Base-by-base conservation (phyloP, 2,329 filamentous ascomycete species). In the Pseudogymnoascus sp. region DNA sequence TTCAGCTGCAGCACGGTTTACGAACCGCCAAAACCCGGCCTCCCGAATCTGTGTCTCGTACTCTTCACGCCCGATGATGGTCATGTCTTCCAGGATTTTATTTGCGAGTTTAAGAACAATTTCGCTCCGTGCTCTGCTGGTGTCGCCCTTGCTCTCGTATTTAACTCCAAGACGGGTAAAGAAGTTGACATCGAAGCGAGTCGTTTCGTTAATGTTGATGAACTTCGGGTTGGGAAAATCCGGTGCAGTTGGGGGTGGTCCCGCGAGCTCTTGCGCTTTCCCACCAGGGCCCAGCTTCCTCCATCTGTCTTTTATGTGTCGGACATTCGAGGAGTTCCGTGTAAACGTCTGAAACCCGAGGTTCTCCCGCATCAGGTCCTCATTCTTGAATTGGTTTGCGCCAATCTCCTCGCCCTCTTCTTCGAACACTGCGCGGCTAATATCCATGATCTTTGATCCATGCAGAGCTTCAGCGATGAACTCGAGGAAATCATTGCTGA, bases 11-110 rank as follows among this genome's bases (percentile, higher is more conserved):
- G 39, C 66, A 18, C 67, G 69, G 6, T 70, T 72, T 21, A 71
- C 71, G 69, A 70, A 74, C 60, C 71, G 66, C 68, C 69, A 72
- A 60, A 74, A 74, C 2, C 71, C 71, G 34, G 67, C 68, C 36
- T 71, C 68, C 61, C 71, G 67, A 26, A 70, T 65, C 1, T 59
- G 62, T 1, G 66, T 62, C 31, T 74, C 72, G 3, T 29, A 61
- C 8, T 71, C 67, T 62, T 74, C 72, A 26, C 66, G 64, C 1
- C 62, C 40, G 5, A 72, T 66, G 26, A 72, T 67, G 4, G 66
- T 66, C 1, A 74, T 45, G 34, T 74, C 72, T 2, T 71, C 68
- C 21, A 68, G 68, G 37, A 73, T 63, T 2, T 68, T 69, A 18
- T 57, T 51, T 11, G 71, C 64, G 0, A 74, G 66, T 54, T 70